phyloP scores from a whole-genome alignment of 2,329 filamentous ascomycete genomes.

The Zymoseptoria passerinii region DNA sequence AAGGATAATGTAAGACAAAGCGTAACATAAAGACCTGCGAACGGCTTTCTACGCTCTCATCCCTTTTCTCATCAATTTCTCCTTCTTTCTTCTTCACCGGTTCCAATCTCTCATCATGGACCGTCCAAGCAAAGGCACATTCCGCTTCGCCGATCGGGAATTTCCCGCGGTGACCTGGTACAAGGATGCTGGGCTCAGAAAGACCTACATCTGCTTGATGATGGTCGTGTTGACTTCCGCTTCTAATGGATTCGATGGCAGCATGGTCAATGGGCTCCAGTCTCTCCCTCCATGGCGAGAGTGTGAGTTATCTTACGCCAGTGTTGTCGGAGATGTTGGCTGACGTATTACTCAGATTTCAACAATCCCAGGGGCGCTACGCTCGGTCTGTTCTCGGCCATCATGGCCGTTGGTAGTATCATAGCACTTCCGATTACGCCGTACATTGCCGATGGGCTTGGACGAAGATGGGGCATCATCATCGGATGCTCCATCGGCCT shows the following conservation, averaged over 20 bases:
- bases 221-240: constrained; percentile 27
- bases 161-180: constrained; percentile 30
- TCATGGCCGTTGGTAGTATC: constrained; percentile 44
- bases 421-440: constrained; percentile 41
- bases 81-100: constrained; percentile 14
- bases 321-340: neutral
- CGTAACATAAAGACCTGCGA: neutral
- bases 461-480: constrained; percentile 41
- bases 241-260: constrained; percentile 44
- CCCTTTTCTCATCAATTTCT: constrained; percentile 28
- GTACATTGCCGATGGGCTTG: constrained; percentile 42
- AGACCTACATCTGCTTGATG: constrained; percentile 27
- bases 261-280: constrained; percentile 45
- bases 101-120: constrained; percentile 19
- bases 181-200: constrained; percentile 25
- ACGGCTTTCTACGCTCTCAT: constrained; percentile 20
- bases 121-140: constrained; percentile 26
- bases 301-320: constrained; percentile 24
- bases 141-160: constrained; percentile 25
- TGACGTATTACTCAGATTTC: constrained; percentile 23
- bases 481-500: constrained; percentile 42
- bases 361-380: constrained; percentile 26
- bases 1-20: neutral
- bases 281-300: constrained; percentile 38
- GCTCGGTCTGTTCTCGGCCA: constrained; percentile 40